Evolutionary conservation across 1,284 basidiomycete genomes (phyloP), one percentile per base, ranked within the genome.

Genomic region (Trichosporon coremiiforme): DNA sequence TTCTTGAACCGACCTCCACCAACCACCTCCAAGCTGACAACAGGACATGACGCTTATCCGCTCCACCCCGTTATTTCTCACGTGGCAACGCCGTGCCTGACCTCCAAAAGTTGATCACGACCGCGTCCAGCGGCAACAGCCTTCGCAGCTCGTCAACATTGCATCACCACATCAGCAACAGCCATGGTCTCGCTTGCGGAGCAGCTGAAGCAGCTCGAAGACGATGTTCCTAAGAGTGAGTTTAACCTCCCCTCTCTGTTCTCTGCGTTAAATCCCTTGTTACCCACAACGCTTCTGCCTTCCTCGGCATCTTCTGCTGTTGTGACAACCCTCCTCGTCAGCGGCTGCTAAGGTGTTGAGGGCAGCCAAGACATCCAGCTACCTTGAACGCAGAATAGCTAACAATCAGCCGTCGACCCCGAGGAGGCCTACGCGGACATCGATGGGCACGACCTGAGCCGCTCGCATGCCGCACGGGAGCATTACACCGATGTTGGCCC

Each of bases 401-500:
- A 53, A 68, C 60, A 6, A 1, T 7, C 68, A 69, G 69, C 50
- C 22, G 38, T 90, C 77, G 93, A 95, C 81, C 90, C 90, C 9
- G 93, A 95, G 79, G 88, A 90, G 74, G 82, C 87, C 31, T 85
- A 84, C 70, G 75, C 78, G 15, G 76, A 78, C 6, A 74, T 86
- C 83, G 77, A 79, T 65, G 75, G 74, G 6, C 70, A 74, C n/a
- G 70, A 74, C 29, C 64, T 73, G 36, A 71, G 71, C 36, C 67
- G 74, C 45, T 74, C 75, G 22, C 77, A 77, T 6, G 79, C 68
- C 2, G 74, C 74, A 0, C 86, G 90, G 75, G 89, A 89, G 74
- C 93, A 95, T 81, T 95, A 95, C 80, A 77, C 93, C 55, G 88
- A 91, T 77, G 91, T 94, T 62, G 91, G 91, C 92, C 88, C 88